phyloP scores from a whole-genome alignment of 192 early-diverging fungal genomes.

The Linnemannia elongata region DNA sequence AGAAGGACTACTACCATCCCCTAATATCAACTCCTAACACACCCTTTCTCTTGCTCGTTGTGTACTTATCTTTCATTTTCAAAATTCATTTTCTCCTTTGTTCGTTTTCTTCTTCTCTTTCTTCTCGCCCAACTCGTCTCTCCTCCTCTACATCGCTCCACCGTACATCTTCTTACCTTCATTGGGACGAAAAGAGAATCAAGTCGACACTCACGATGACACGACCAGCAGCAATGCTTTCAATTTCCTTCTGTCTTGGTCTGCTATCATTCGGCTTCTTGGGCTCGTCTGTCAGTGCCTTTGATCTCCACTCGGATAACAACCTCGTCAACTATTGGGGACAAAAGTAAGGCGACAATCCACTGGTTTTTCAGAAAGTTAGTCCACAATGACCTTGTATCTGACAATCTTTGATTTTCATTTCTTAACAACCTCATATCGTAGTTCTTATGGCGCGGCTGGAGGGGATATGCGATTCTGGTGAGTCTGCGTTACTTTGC shows the following conservation, averaged over 20 bases:
- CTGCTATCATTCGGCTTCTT: constrained; percentile 7
- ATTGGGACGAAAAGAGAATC: neutral
- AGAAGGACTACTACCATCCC: neutral
- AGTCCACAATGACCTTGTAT: neutral
- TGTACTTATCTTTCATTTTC: neutral
- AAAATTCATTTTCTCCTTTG: neutral
- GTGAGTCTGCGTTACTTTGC: neutral
- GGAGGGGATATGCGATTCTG: constrained; percentile 54
- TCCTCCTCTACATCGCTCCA: neutral
- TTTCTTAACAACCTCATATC: neutral
- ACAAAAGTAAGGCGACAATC: constrained; percentile 34
- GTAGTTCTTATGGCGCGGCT: constrained; percentile 68
- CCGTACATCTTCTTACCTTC: neutral
- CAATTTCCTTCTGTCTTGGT: neutral
- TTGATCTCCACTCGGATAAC: constrained; percentile 63
- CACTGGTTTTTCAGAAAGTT: neutral
- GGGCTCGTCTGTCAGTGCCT: constrained; percentile 43
- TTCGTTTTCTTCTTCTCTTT: neutral
- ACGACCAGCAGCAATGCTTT: neutral
- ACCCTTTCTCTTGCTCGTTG: neutral
- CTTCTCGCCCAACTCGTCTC: neutral
- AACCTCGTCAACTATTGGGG: constrained; percentile 75
- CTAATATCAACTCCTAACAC: neutral
- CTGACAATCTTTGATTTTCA: neutral
- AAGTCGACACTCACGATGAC: neutral